Evolutionary conservation across 176 grass and related monocot genomes (phyloP).

Genomic region (Ensete ventricosum): DNA sequence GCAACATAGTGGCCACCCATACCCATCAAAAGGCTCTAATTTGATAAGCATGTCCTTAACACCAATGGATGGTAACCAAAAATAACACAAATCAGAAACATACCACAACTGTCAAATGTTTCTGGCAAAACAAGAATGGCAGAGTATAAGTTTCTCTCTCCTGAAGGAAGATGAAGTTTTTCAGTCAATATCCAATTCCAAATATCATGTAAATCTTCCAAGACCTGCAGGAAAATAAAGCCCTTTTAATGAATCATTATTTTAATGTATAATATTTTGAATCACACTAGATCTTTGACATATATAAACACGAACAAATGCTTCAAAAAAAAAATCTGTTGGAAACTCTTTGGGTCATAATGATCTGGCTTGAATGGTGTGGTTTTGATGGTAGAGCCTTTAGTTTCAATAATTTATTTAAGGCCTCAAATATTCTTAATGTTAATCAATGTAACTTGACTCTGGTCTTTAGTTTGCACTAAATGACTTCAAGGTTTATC

Average conservation of each 20-base stretch:
- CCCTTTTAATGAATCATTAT: neutral
- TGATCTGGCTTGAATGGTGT: too few relatives aligned
- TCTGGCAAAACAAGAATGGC: conserved; percentile 82
- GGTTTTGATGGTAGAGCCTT: neutral
- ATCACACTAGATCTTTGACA: neutral
- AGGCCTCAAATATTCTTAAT: neutral
- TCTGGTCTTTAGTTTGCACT: neutral
- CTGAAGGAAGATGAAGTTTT: conserved; percentile 72
- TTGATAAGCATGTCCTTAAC: neutral
- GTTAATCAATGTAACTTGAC: neutral
- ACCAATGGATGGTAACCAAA: neutral
- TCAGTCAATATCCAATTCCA: conserved; percentile 87
- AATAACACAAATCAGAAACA: conserved; percentile 12
- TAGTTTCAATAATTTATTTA: neutral
- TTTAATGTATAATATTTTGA: neutral
- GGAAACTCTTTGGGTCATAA: neutral
- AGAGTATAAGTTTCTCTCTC: conserved; percentile 68
- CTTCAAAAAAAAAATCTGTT: neutral
- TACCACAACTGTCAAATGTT: conserved; percentile 94
- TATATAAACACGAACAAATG: neutral
- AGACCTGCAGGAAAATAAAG: conserved; percentile 40
- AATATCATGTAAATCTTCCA: conserved; percentile 77
- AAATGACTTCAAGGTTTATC: neutral
- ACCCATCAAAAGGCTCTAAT: neutral
- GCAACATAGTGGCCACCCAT: too few relatives aligned